Base-by-base conservation (phyloP, 208 protist genomes). In the Acanthamoeba rhysodes region DNA sequence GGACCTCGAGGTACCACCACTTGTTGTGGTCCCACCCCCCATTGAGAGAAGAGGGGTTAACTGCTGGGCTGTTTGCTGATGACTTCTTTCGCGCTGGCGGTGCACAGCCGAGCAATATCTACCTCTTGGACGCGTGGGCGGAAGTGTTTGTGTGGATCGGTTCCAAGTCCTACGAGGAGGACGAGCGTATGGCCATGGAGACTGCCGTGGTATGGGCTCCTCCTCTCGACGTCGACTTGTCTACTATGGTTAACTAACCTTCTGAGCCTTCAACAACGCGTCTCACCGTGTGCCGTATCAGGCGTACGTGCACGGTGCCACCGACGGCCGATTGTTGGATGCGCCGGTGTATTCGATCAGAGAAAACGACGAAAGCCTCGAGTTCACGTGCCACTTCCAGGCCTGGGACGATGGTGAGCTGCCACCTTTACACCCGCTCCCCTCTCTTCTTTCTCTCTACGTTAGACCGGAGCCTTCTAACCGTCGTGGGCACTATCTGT, bases 71-170 rank as follows among this genome's bases (percentile, higher is more conserved):
- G 57, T n/a, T 90, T 10, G 24, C 27, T 12, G 70, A 20, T 6
- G 10, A 45, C 70, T 22, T 24, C 7, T 53, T 14, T 16, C 18
- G 20, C n/a, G 18, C n/a, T 84, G 22, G 7, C 45, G 57, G 53
- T 59, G 18, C 18, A 59, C 53, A 59, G 70, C 34, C 87, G 78
- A 94, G 78, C 84, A 95, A 96, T 85, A 94, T 97, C 27, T 95
- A 70, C 62, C 48, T 97, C 10, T 59, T 97, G 53, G 96, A 97
- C 80, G 45, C 66, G n/a, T 90, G 53, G 50, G 32, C 59, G 32
- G 41, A 41, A 32, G 37, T 97, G 48, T 97, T 76, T 64, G 95
- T 97, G 34, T 97, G 96, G 96, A 80, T 97, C 29, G 96, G 96
- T 50, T 70, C 41, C 57, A 92, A 88, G 22, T 94, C 95, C 41